These are phyloP conservation scores for Baorangia bicolor DNA, from an alignment of 768 basidiomycete genomes.

Conservation along the genomic window DNA sequence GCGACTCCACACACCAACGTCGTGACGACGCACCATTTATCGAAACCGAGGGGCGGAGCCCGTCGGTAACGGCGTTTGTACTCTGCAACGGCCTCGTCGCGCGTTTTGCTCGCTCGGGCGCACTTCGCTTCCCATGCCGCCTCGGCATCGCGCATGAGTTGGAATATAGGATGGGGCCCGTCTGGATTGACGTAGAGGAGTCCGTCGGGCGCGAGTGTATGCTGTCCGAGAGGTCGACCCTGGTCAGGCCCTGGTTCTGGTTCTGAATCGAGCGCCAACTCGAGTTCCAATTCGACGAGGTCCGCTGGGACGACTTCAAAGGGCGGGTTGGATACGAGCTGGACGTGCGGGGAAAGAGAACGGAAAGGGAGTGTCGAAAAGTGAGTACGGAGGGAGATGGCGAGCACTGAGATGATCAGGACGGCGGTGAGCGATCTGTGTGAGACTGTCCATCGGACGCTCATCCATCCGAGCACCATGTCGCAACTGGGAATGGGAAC, in stretches of 20 bases:
- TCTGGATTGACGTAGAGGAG: constrained; percentile 35
- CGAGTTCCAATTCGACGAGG: not conserved
- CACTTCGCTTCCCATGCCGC: too few relatives aligned
- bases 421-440: not conserved
- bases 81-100: too few relatives aligned
- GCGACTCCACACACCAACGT: too few relatives aligned
- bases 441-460: not conserved
- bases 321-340: not conserved
- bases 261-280: not conserved
- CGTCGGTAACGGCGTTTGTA: too few relatives aligned
- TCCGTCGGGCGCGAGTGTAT: constrained; percentile 29
- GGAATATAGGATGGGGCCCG: constrained; percentile 44
- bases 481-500: not conserved
- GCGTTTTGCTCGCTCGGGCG: too few relatives aligned
- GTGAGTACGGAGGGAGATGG: not conserved
- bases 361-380: not conserved
- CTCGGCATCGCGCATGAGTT: constrained; percentile 39
- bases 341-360: not conserved
- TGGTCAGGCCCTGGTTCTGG: not conserved
- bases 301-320: not conserved
- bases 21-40: too few relatives aligned
- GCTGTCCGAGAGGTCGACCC: constrained; percentile 6
- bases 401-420: not conserved
- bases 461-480: not conserved
- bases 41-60: too few relatives aligned